Base-by-base conservation (phyloP, 169 alveolate species). In the Plasmodium gaboni region DNA sequence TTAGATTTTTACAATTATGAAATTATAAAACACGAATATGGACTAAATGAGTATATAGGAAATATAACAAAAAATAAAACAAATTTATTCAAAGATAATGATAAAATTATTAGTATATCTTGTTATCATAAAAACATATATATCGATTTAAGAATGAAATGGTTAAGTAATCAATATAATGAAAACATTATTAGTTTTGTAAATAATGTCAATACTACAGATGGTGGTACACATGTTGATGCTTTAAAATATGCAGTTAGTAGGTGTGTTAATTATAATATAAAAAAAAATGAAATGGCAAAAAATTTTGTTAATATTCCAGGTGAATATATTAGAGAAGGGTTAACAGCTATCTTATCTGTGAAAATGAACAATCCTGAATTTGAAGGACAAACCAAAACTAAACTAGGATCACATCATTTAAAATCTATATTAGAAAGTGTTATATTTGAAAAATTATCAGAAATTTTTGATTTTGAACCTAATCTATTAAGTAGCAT, bases 321-420 rank as follows among this genome's bases (percentile, higher is more conserved):
- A 83, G 96, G 96, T 26, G 96, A 94, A 57, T 93, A 91, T 59
- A 88, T 90, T 57, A 78, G 96, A 73, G 96, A 88, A 63, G 96
- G 97, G 19, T 87, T 95, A 86, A 92, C 95, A 60, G 97, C 96
- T 65, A 91, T 95, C 26, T 88, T 95, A 17, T 92, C 95, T 13
- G 91, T 95, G 12, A 94, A 88, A 86, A 76, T 94, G 71, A 88
- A 68, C 65, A 93, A 94, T 28, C 96, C 97, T 2, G 97, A 94
- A 73, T 95, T 95, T 87, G 97, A 95, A 85, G 97, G 97, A 5
- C 97, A 95, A 80, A 95, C 97, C 12, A 95, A 95, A 72, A 89
- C 92, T n/a, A 95, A 92, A 74, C 91, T 95, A 51, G 96, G 97
- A 51, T 93, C 93, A 55, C 78, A 88, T 59, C 42, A 89, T 22